Evolutionary conservation across 805 yeast genomes (phyloP).

Genomic region (Wickerhamomyces hampshirensis): DNA sequence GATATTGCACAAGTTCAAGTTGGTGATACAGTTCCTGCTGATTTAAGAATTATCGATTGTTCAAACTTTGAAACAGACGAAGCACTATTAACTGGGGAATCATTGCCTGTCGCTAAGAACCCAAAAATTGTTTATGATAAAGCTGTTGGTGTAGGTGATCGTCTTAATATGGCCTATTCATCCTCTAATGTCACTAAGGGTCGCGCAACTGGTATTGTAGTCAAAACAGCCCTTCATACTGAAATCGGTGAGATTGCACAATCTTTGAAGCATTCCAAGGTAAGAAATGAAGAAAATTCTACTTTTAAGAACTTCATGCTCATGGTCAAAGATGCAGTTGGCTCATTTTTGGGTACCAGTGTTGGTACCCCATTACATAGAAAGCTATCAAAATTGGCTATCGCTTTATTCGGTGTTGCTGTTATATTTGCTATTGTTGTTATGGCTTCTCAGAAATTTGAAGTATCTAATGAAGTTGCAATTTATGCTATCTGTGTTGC

Average conservation of each 20-base stretch:
- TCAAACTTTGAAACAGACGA: slow-evolving; percentile 70
- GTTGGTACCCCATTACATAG: slow-evolving; percentile 82
- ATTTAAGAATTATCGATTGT: slow-evolving; percentile 50
- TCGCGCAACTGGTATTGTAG: slow-evolving; percentile 64
- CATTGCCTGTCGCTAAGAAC: slow-evolving; percentile 58
- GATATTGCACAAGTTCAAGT: slow-evolving; percentile 59
- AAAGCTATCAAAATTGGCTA: slow-evolving; percentile 71
- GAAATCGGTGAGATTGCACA: slow-evolving; percentile 74
- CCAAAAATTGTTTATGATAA: slow-evolving; percentile 35
- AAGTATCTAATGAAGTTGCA: slow-evolving; percentile 76
- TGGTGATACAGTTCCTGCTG: slow-evolving; percentile 78
- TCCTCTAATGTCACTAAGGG: slow-evolving; percentile 72
- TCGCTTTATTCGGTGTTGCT: slow-evolving; percentile 65
- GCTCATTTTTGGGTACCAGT: slow-evolving; percentile 68
- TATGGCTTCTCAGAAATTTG: slow-evolving; percentile 76
- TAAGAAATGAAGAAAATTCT: slow-evolving; percentile 33
- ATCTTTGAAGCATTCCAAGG: slow-evolving; percentile 43
- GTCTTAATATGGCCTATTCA: slow-evolving; percentile 65
- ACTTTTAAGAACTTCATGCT: slow-evolving; percentile 29
- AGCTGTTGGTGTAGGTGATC: slow-evolving; percentile 62
- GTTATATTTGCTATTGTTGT: slow-evolving; percentile 84
- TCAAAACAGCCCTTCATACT: slow-evolving; percentile 63
- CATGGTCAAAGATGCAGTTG: slow-evolving; percentile 50
- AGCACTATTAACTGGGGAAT: slow-evolving; percentile 63
- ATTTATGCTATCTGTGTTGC: slow-evolving; percentile 83